Base-by-base conservation (phyloP, 345 rosid species). In the Conringia planisiliqua region DNA sequence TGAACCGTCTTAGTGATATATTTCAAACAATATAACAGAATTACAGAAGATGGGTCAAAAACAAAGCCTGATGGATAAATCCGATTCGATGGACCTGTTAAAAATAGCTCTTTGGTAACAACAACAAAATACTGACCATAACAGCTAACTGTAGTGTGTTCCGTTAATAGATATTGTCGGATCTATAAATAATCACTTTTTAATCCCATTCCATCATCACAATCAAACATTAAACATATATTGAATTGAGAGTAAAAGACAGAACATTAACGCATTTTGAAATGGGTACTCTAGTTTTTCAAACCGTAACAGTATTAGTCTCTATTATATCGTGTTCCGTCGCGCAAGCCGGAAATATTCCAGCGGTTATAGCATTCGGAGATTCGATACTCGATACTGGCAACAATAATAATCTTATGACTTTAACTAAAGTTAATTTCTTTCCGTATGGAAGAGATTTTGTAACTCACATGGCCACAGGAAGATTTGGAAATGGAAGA, bases 301-400 rank as follows among this genome's bases (percentile, higher is more conserved):
- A 52, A 42, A 50, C 57, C n/a, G 7, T 27, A 20, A 13, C 12
- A 30, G 27, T 61, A 61, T 11, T 61, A 51, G 32, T 75, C 40
- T 51, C 30, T 7, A 24, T 52, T 30, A 52, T 4, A 61, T 50
- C 56, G 32, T 11, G 46, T 52, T 60, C 38, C 1, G 51, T 33
- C 20, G 79, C n/a, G 2, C 24, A 68, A n/a, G 70, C 64, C 39
- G 69, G 38, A 51, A 68, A 75, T 12, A 35, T 69, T 55, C 38
- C 84, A 1, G 83, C 84, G 14, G 20, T 83, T 12, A 18, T 75
- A 3, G 74, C 75, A 0, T 83, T 83, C 6, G 86, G 86, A 38
- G 86, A 83, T 68, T 81, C 86, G 8, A 81, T 83, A 26, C 67
- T 83, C 5, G 86, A 83, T 47, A 68, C 82, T 0, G 84, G 86